These are phyloP conservation scores for Exsudoporus frostii DNA, from an alignment of 768 basidiomycete species.

Conservation along the genomic window DNA sequence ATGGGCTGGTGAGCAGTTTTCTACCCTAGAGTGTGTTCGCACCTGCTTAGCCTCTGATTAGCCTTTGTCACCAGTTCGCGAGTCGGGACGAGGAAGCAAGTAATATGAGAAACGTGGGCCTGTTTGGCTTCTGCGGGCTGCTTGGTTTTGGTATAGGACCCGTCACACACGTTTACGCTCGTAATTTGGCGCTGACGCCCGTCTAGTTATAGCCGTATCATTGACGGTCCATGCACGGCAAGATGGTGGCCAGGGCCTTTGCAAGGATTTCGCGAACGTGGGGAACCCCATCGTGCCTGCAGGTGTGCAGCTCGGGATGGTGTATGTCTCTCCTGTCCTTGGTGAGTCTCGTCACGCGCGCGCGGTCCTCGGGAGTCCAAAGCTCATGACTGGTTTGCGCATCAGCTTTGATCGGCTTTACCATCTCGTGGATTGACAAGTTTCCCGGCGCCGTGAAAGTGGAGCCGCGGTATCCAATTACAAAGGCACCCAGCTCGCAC, in stretches of 20 bases:
- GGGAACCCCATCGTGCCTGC: conserved; percentile 21
- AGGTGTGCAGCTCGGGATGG: conserved; percentile 25
- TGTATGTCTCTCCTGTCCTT: conserved; percentile 25
- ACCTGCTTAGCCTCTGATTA: neutral
- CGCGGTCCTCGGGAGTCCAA: neutral
- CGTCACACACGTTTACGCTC: neutral
- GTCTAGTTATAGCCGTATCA: conserved; percentile 16
- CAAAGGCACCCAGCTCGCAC: conserved; percentile 32
- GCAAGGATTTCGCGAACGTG: conserved; percentile 28
- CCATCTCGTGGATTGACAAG: conserved; percentile 30
- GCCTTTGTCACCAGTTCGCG: conserved; percentile 14
- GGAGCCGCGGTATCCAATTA: conserved; percentile 23
- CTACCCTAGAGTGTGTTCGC: neutral
- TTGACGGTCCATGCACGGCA: conserved; percentile 30
- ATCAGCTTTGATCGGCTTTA: conserved; percentile 21
- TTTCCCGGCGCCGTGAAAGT: conserved; percentile 25
- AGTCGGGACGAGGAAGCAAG: conserved; percentile 16
- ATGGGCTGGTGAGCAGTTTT: conserved; percentile 18
- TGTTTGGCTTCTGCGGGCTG: conserved; percentile 22
- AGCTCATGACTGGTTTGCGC: neutral
- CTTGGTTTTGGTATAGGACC: conserved; percentile 16
- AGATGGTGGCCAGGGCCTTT: conserved; percentile 17
- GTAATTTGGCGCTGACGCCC: neutral
- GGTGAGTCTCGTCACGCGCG: conserved; percentile 21
- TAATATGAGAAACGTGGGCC: conserved; percentile 21